These are phyloP conservation scores for Corinectria fuckeliana DNA, from an alignment of 2,329 filamentous ascomycete genomes.

Conservation along the genomic window DNA sequence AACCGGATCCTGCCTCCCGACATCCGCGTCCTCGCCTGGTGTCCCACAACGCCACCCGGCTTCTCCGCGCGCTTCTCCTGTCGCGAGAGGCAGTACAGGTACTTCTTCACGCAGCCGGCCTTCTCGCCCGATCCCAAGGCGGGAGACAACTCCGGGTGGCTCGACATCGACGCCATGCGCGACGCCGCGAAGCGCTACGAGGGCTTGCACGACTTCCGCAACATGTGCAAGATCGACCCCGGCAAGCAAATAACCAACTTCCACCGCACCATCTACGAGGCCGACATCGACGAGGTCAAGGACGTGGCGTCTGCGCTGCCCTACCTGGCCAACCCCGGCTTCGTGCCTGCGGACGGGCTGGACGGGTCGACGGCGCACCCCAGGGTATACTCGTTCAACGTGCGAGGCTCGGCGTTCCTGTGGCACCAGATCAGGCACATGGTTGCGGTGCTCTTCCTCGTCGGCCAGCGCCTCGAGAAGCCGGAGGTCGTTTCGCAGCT, in stretches of 20 bases:
- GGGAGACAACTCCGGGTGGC: slow-evolving; percentile 70
- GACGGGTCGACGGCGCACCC: slow-evolving; percentile 44
- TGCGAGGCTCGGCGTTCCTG: slow-evolving; percentile 90
- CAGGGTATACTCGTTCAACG: slow-evolving; percentile 85
- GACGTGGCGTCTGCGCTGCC: slow-evolving; percentile 60
- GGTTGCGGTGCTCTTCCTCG: slow-evolving; percentile 88
- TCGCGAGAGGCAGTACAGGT: slow-evolving; percentile 88
- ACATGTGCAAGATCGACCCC: slow-evolving; percentile 93
- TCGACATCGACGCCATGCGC: slow-evolving; percentile 88
- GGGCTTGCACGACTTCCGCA: slow-evolving; percentile 91
- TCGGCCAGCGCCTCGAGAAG: slow-evolving; percentile 85
- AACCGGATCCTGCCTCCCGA: slow-evolving; percentile 89
- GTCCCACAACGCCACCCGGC: slow-evolving; percentile 75
- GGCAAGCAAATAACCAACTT: slow-evolving; percentile 90
- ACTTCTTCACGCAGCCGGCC: slow-evolving; percentile 96
- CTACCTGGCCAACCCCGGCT: slow-evolving; percentile 56
- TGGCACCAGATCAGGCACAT: slow-evolving; percentile 99
- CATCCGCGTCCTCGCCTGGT: slow-evolving; percentile 93
- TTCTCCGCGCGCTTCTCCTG: slow-evolving; percentile 96
- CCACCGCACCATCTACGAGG: slow-evolving; percentile 76
- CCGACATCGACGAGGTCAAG: slow-evolving; percentile 76
- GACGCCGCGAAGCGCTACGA: slow-evolving; percentile 80
- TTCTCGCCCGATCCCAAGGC: slow-evolving; percentile 67
- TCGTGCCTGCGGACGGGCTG: slow-evolving; percentile 35
- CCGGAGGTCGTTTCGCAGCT: slow-evolving; percentile 76